These are phyloP conservation scores for Chrysanthemum seticuspe DNA, from an alignment of 129 eudicot species.

Conservation along the genomic window DNA sequence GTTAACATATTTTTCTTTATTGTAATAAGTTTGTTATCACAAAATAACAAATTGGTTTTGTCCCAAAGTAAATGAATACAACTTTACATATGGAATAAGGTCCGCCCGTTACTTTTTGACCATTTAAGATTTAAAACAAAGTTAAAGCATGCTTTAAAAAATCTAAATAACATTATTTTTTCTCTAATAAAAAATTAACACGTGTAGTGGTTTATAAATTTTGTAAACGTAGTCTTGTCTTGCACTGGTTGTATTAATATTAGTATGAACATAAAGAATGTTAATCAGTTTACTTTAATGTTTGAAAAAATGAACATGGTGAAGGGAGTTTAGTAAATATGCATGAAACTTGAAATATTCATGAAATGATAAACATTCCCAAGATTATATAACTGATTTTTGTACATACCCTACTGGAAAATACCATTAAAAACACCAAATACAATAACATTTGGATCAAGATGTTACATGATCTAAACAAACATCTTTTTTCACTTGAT, in stretches of 20 bases:
- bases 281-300: neutral
- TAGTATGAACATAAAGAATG: neutral
- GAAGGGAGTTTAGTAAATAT: neutral
- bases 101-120: neutral
- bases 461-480: constrained; percentile 24
- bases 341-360: neutral
- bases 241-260: neutral
- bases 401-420: constrained; percentile 25
- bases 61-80: too few species aligned
- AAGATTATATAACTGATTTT: constrained; percentile 17
- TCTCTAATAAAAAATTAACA: too few species aligned
- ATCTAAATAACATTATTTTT: too few species aligned
- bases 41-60: too few species aligned
- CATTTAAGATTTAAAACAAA: too few species aligned
- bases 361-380: neutral
- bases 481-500: constrained; percentile 22
- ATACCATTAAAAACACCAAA: constrained; percentile 24
- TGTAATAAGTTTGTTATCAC: too few species aligned
- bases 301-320: neutral
- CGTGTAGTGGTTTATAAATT: neutral
- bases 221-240: neutral
- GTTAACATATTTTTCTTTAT: too few species aligned
- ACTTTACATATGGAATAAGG: neutral
- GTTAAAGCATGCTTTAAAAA: too few species aligned
- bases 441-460: constrained; percentile 4